Conservation (phyloP, 2,329 filamentous ascomycete genomes). For the Scedosporium boydii region DNA sequence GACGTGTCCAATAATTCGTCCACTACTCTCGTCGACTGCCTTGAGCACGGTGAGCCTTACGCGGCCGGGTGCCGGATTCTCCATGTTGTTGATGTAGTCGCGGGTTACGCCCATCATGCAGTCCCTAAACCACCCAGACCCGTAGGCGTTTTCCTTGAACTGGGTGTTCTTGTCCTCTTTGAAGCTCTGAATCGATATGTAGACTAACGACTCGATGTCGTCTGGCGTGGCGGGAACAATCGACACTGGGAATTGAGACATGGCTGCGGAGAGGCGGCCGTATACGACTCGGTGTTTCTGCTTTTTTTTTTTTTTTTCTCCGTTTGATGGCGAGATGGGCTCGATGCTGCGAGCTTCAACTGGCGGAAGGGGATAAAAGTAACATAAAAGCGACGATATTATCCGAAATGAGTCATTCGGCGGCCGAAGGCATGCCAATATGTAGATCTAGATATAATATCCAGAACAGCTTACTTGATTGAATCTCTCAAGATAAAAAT, state of each 20-base stretch:
- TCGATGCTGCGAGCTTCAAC: no score
- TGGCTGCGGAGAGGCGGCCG: background rate
- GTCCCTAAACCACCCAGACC: background rate
- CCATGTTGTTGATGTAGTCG: background rate
- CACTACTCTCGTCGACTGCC: conserved; percentile 19
- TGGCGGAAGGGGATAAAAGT: no score
- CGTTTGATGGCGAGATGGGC: no score
- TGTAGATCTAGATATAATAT: no score
- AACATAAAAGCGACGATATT: no score
- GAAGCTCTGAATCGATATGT: background rate
- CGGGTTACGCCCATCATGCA: background rate
- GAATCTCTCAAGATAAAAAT: no score
- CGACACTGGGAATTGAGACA: background rate
- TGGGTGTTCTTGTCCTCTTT: background rate
- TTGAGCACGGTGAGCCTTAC: conserved; percentile 16
- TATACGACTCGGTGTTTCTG: no score
- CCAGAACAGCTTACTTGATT: no score
- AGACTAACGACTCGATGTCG: background rate
- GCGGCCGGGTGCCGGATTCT: background rate
- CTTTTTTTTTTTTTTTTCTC: no score
- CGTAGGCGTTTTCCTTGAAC: background rate
- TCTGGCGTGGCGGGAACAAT: background rate
- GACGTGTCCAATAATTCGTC: conserved; percentile 18
- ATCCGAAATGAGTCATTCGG: no score
- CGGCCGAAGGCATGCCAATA: no score